Evolutionary conservation across 768 basidiomycete species (phyloP).

Genomic region (Xerocomus spinulosus): DNA sequence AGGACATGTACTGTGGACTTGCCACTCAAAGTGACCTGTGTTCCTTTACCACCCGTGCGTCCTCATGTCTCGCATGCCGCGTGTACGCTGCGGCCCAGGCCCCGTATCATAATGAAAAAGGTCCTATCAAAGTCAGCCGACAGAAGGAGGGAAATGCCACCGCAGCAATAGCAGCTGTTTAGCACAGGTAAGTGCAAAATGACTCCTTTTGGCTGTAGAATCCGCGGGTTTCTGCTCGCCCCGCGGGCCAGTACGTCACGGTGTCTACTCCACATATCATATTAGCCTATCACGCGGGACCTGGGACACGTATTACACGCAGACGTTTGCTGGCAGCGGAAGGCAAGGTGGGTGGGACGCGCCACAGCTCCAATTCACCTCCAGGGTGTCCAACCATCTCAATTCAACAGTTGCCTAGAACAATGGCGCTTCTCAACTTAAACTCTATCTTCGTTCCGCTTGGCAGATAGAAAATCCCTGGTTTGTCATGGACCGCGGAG

Average conservation of each 20-base stretch:
- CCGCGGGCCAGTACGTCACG: background rate
- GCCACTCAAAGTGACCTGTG: too few species aligned
- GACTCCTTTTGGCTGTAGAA: background rate
- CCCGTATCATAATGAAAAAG: too few species aligned
- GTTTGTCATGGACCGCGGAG: background rate
- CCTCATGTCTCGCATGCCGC: too few species aligned
- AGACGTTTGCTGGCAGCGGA: background rate
- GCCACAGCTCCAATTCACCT: background rate
- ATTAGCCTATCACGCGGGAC: background rate
- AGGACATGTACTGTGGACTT: too few species aligned
- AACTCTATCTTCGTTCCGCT: background rate
- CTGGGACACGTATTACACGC: background rate
- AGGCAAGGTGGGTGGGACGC: background rate
- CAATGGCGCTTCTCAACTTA: background rate
- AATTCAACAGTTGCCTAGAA: background rate
- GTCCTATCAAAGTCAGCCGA: background rate
- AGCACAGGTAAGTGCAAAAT: background rate
- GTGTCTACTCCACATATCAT: background rate
- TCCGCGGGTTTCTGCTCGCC: background rate
- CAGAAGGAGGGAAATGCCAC: background rate
- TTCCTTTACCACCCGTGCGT: too few species aligned
- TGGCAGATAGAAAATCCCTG: background rate
- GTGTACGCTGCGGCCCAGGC: too few species aligned
- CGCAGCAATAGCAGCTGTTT: background rate
- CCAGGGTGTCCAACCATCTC: background rate